Evolutionary conservation across 257 asterid species (phyloP).

Genomic region (Euphrasia confusa): DNA sequence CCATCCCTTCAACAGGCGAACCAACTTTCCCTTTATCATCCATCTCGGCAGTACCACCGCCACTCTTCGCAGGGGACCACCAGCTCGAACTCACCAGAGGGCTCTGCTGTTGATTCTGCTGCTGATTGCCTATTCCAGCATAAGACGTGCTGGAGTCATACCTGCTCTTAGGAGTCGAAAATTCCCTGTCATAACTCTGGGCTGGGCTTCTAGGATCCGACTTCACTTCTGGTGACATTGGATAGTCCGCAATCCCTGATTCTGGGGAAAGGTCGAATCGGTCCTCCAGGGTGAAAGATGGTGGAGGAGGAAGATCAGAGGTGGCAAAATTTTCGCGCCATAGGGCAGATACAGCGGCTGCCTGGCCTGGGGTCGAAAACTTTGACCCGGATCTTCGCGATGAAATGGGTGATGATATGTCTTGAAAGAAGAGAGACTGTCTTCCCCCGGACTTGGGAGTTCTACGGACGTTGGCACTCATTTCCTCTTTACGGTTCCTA

Average conservation of each 20-base stretch:
- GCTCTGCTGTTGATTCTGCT: conserved; percentile 58
- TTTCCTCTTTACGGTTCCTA: conserved; percentile 36
- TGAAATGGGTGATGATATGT: conserved; percentile 78
- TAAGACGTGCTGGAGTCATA: conserved; percentile 70
- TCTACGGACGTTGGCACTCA: conserved; percentile 50
- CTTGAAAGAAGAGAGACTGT: conserved; percentile 82
- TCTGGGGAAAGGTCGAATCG: conserved; percentile 71
- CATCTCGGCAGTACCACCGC: conserved; percentile 51
- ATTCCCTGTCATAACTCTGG: conserved; percentile 44
- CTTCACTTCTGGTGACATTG: conserved; percentile 63
- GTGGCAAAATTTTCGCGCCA: conserved; percentile 89
- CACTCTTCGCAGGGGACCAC: conserved; percentile 84
- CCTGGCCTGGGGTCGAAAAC: conserved; percentile 77
- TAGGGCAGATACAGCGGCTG: conserved; percentile 93
- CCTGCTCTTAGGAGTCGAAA: conserved; percentile 66
- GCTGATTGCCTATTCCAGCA: conserved; percentile 53
- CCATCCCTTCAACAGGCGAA: conserved; percentile 90
- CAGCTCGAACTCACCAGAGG: conserved; percentile 52
- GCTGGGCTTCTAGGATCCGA: conserved; percentile 68
- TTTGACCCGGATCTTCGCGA: conserved; percentile 67
- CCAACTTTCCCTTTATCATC: conserved; percentile 83
- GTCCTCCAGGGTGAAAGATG: conserved; percentile 85
- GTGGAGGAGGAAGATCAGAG: conserved; percentile 96
- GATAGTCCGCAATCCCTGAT: conserved; percentile 61
- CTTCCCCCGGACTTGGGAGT: conserved; percentile 89